Base-by-base conservation (phyloP, 2,329 filamentous ascomycete species). In the Xylaria sp. region DNA sequence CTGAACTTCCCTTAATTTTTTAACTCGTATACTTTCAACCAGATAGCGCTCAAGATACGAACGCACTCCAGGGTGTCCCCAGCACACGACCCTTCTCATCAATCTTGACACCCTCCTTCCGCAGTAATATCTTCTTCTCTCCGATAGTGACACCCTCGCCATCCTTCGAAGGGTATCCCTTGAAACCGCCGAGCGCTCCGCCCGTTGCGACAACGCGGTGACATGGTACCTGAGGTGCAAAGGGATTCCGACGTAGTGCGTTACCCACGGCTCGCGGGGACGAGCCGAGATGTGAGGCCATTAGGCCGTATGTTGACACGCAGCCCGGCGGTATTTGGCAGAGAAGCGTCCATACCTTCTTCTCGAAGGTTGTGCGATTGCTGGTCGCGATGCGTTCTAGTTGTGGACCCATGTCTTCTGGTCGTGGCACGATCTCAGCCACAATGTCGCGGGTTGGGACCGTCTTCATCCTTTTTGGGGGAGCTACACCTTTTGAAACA, bases 151-250 rank as follows among this genome's bases (percentile, higher is more conserved):
- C 85, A 1, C 88, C 88, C 73, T 89, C 86, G 0, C 88, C 89
- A 44, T 86, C 84, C 63, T 84, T 84, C 3, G 88, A 85, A 84
- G 88, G 89, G 71, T 88, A 85, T 2, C 91, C 91, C 79, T 90
- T 89, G 82, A 92, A 93, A 0, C 91, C 90, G 49, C 91, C 91
- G 26, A 93, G 79, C n/a, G 85, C 84, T 13, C 92, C 90, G 60
- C 90, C 90, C 48, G 89, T 90, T 6, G 92, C 92, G 56, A 97
- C 87, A 26, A 95, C 91, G 10, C 93, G 87, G 79, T 97, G 93
- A 70, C 93, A 97, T 1, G 93, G 93, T 4, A 78, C 77, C 40
- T 88, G 86, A 0, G 93, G 93, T 15, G 93, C 93, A 75, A 95
- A 97, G 0, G 93, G 93, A 77, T 97, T 97, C 10, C 86, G 83